Evolutionary conservation across 176 grass and related monocot species (phyloP).

Genomic region (Phoenix roebelenii): DNA sequence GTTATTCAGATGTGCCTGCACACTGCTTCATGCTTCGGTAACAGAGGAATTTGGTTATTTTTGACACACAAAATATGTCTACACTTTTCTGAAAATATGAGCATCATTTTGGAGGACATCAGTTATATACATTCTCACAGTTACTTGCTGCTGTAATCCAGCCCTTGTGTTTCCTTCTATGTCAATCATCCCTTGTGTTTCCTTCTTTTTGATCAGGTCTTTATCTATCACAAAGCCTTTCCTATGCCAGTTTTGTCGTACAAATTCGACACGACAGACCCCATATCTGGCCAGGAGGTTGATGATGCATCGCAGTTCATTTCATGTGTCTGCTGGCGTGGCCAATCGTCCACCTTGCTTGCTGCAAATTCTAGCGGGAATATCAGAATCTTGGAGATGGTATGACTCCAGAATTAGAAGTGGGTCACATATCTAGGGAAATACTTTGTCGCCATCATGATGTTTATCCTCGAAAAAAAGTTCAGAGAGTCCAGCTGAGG

Average conservation of each 20-base stretch:
- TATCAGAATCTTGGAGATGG: slow-evolving; percentile 94
- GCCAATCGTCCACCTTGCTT: slow-evolving; percentile 67
- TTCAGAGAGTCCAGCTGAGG: background rate
- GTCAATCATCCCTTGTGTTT: background rate
- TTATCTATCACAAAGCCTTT: slow-evolving; percentile 89
- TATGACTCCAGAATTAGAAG: slow-evolving; percentile 9
- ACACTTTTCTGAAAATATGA: too few relatives aligned
- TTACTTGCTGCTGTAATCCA: too few relatives aligned
- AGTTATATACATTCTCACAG: too few relatives aligned
- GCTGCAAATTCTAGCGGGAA: slow-evolving; percentile 88
- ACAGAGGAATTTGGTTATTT: too few relatives aligned
- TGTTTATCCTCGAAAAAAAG: background rate
- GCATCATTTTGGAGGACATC: too few relatives aligned
- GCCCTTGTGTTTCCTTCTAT: too few relatives aligned
- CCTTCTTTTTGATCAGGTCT: slow-evolving; percentile 51
- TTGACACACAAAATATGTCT: too few relatives aligned
- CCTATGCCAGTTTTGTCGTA: slow-evolving; percentile 87
- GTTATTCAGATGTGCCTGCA: too few relatives aligned
- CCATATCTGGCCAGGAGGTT: slow-evolving; percentile 81
- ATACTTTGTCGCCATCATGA: background rate
- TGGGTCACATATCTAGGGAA: background rate
- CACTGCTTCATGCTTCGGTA: too few relatives aligned
- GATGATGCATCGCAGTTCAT: slow-evolving; percentile 81
- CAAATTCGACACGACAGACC: slow-evolving; percentile 75
- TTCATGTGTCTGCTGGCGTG: slow-evolving; percentile 89